phyloP scores from a whole-genome alignment of 1,284 basidiomycete species.

The Naganishia albida region DNA sequence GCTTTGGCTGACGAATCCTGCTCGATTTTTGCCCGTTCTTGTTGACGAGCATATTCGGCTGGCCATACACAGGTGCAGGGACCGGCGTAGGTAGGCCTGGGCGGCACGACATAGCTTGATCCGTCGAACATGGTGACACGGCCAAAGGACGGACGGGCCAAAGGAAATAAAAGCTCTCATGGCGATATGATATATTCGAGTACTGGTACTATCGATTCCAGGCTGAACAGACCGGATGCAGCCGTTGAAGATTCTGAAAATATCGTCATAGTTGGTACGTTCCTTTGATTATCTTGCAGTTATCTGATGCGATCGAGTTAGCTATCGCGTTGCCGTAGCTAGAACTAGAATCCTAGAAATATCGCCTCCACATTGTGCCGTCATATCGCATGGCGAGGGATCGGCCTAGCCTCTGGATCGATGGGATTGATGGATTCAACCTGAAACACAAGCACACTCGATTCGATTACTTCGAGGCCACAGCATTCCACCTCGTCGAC shows the following conservation, averaged over 20 bases:
- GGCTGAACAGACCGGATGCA: too few relatives aligned
- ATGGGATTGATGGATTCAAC: too few relatives aligned
- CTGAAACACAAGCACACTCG: background rate
- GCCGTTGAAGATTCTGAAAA: too few relatives aligned
- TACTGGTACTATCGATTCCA: too few relatives aligned
- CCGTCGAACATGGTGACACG: slow-evolving; percentile 18
- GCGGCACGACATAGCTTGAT: slow-evolving; percentile 21
- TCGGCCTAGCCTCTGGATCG: background rate
- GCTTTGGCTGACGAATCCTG: slow-evolving; percentile 22
- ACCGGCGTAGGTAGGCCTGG: slow-evolving; percentile 21
- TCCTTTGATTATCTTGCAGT: too few relatives aligned
- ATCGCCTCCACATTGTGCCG: background rate
- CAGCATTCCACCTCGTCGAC: too few relatives aligned
- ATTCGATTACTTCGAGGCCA: too few relatives aligned
- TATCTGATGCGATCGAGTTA: background rate
- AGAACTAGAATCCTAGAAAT: background rate
- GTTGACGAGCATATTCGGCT: slow-evolving; percentile 21
- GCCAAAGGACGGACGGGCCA: background rate
- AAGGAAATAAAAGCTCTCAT: background rate
- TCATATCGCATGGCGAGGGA: background rate
- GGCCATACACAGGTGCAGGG: slow-evolving; percentile 27
- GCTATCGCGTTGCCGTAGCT: too few relatives aligned
- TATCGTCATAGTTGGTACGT: background rate
- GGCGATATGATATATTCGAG: too few relatives aligned
- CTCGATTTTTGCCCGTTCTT: slow-evolving; percentile 10